phyloP scores from a whole-genome alignment of 345 rosid genomes.

The Cardiospermum halicacabum region DNA sequence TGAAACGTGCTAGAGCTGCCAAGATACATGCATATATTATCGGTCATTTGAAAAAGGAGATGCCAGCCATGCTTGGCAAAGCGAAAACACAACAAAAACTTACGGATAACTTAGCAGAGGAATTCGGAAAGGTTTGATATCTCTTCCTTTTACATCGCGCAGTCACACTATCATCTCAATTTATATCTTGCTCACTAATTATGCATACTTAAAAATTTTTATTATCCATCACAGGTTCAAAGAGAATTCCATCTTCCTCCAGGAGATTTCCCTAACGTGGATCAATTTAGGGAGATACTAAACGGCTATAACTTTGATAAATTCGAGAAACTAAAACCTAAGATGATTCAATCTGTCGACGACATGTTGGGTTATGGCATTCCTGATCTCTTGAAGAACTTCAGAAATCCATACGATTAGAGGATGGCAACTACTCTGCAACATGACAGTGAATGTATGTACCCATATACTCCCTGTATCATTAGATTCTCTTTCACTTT shows the following conservation, averaged over 20 bases:
- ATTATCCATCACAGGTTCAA: conserved; percentile 50
- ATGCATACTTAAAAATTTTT: neutral
- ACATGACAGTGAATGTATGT: neutral
- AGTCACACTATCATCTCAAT: neutral
- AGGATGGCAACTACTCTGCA: neutral
- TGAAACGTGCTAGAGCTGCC: conserved; percentile 94
- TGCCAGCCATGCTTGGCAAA: conserved; percentile 94
- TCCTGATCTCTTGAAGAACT: conserved; percentile 74
- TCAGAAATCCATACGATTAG: conserved; percentile 78
- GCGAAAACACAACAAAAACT: conserved; percentile 84
- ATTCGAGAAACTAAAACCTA: conserved; percentile 86
- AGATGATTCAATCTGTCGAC: conserved; percentile 84
- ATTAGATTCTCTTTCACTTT: neutral
- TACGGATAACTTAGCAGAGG: conserved; percentile 67
- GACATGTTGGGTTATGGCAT: conserved; percentile 94
- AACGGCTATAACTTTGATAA: conserved; percentile 75
- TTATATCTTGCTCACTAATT: neutral
- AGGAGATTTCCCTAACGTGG: conserved; percentile 87
- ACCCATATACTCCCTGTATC: neutral
- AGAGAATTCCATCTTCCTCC: conserved; percentile 81
- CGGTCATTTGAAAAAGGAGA: conserved; percentile 85
- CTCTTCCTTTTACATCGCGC: neutral
- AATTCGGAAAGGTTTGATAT: conserved; percentile 62
- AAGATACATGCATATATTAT: conserved; percentile 89
- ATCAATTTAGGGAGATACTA: conserved; percentile 68